phyloP scores from a whole-genome alignment of 495 filamentous ascomycete genomes.

The Cercophora scortea region DNA sequence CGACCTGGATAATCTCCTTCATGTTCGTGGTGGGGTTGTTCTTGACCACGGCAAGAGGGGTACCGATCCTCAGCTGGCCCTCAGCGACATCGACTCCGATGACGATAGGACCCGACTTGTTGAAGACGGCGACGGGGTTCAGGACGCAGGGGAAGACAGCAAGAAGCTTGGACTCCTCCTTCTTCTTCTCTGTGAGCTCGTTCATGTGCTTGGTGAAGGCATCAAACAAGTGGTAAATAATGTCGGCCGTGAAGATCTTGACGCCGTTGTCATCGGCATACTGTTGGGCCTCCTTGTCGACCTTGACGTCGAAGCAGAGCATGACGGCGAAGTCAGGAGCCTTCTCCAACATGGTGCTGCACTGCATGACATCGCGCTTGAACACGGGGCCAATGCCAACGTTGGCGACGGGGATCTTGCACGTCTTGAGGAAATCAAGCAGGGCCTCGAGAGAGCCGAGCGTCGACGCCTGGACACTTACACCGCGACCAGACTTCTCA shows the following conservation, averaged over 20 bases:
- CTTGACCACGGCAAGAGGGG: conserved; percentile 80
- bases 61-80: conserved; percentile 74
- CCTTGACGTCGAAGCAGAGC: conserved; percentile 99
- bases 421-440: conserved; percentile 87
- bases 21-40: conserved; percentile 66
- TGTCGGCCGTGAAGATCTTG: conserved; percentile 98
- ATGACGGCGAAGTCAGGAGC: conserved; percentile 93
- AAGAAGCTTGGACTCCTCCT: conserved; percentile 89
- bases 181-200: conserved; percentile 74
- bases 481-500: conserved; percentile 83
- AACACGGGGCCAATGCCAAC: conserved; percentile 97
- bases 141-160: conserved; percentile 97
- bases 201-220: conserved; percentile 92
- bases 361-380: conserved; percentile 97
- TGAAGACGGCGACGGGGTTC: conserved; percentile 86
- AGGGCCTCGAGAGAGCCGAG: conserved; percentile 95
- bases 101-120: conserved; percentile 95
- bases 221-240: conserved; percentile 99
- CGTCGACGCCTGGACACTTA: conserved; percentile 94
- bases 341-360: conserved; percentile 95
- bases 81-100: conserved; percentile 93
- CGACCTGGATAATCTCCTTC: conserved; percentile 76
- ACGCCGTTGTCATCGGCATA: conserved; percentile 94
- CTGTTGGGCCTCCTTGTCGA: conserved; percentile 88
- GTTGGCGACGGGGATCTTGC: conserved; percentile 95